A percentile compares a stretch with the other conserved stretches of the same genome.
phyloP scores from a whole-genome alignment of 75 land plant species.

The Picea glauca region DNA sequence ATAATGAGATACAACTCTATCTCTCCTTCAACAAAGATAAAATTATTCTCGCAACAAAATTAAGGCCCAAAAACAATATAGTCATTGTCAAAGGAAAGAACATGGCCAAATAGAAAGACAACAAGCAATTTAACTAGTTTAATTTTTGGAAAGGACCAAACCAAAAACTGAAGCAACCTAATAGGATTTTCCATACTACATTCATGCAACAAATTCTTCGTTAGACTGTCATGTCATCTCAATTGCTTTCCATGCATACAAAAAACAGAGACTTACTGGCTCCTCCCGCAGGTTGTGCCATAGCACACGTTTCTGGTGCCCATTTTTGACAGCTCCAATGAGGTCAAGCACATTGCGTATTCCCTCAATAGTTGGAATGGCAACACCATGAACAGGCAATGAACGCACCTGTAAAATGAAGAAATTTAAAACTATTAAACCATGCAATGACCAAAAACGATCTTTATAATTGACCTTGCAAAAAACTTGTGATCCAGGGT shows the following conservation, averaged over 20 bases:
- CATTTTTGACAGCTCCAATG: slow-evolving; percentile 65
- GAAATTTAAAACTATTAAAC: not conserved
- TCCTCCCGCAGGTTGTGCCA: slow-evolving; percentile 98
- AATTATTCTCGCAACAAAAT: not conserved
- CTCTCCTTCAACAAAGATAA: not conserved
- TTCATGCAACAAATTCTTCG: not conserved
- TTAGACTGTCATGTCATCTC: not conserved
- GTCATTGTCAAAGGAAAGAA: not conserved
- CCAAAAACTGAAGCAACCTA: not conserved
- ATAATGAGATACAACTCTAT: not conserved
- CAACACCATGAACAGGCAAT: slow-evolving; percentile 88
- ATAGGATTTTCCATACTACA: not conserved
- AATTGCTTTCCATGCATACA: not conserved
- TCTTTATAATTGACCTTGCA: not conserved
- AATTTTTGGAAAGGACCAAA: not conserved
- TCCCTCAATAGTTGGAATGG: slow-evolving; percentile 88
- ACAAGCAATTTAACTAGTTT: not conserved
- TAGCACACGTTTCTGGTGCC: slow-evolving; percentile 48
- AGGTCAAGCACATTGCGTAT: slow-evolving; percentile 81
- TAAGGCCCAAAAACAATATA: not conserved
- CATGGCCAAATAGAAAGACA: not conserved
- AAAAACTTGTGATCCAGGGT: not conserved
- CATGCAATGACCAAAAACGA: not conserved
- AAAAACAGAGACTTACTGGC: slow-evolving; percentile 50
- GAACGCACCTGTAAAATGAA: slow-evolving; percentile 56